Evolutionary conservation across 1,284 basidiomycete species (phyloP), one percentile per base, ranked within the genome.

Genomic region (Microbotryum intermedium): DNA sequence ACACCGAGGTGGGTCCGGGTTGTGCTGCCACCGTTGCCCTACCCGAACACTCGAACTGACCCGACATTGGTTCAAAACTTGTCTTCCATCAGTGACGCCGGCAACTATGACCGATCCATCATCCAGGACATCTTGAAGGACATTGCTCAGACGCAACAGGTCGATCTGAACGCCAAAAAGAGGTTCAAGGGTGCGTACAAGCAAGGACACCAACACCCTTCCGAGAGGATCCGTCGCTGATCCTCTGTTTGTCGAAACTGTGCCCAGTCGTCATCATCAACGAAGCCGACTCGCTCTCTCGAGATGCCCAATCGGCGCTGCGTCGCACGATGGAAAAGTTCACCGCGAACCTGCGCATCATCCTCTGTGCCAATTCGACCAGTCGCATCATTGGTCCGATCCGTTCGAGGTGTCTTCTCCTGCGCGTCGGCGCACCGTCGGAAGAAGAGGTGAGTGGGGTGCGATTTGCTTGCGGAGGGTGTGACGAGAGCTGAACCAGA

Each of bases 321-420:
- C 86, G 95, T 71, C 82, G 95, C 60, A 98, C 94, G 3, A 99
- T 98, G 94, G 94, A 99, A 72, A 94, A 97, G 76, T 98, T 97
- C 79, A 97, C 97, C 88, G 85, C 84, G 52, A 98, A 97, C 74
- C 83, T 99, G 82, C 85, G 95, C 50, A 84, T 99, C 67, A 94
- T 99, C 70, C 82, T 99, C 13, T 97, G 94, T 74, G 91, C 94
- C n/a, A 95, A 91, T 75, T 93, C 89, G 73, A 97, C 95, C 3
- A 89, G 88, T 72, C 88, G 88, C 70, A 87, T 99, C 64, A 98
- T 99, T 72, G 92, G 92, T 1, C 95, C 94, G 3, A 99, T 99
- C 73, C 86, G 90, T 73, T 90, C 87, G 78, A 84, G 94, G 57
- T 98, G 95, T 77, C 79, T 99, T 49, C 81, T 99, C 43, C 82